Conservation (phyloP, 306 rosid genomes). For the Hippophae tibetana region DNA sequence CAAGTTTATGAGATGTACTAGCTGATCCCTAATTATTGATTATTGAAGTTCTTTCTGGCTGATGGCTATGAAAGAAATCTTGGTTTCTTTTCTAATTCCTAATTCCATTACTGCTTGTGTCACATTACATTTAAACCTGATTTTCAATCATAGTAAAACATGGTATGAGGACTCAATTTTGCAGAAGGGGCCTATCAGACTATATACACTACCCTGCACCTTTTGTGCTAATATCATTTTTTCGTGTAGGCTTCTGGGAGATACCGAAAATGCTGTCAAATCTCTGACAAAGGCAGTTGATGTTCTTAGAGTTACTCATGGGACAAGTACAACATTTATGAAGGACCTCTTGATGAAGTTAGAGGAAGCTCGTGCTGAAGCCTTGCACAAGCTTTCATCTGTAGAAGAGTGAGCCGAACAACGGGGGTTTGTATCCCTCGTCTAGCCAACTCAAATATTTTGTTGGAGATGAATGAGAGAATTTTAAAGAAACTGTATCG, state of each 20-base stretch:
- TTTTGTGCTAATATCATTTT: neutral
- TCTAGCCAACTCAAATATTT: too few relatives aligned
- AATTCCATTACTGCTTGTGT: too few relatives aligned
- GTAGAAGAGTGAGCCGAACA: constrained; percentile 9
- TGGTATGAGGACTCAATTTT: too few relatives aligned
- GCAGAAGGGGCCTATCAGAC: neutral
- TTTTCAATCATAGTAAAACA: too few relatives aligned
- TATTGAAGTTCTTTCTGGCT: too few relatives aligned
- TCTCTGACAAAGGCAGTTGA: constrained; percentile 59
- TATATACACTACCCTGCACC: neutral
- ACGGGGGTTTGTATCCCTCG: too few relatives aligned
- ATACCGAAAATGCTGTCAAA: constrained; percentile 51
- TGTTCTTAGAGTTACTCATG: constrained; percentile 72
- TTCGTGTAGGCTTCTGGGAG: constrained; percentile 52
- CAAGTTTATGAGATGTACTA: too few relatives aligned
- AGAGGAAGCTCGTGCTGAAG: constrained; percentile 90
- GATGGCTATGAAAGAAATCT: too few relatives aligned
- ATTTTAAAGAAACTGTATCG: too few relatives aligned
- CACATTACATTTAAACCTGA: too few relatives aligned
- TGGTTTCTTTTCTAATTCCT: too few relatives aligned
- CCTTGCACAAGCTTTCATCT: constrained; percentile 46
- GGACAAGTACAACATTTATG: constrained; percentile 60
- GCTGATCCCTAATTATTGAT: too few relatives aligned
- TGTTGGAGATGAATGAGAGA: neutral
- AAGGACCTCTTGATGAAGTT: constrained; percentile 59